Conservation (phyloP, 495 filamentous ascomycete species). For the Talaromyces borbonicus region DNA sequence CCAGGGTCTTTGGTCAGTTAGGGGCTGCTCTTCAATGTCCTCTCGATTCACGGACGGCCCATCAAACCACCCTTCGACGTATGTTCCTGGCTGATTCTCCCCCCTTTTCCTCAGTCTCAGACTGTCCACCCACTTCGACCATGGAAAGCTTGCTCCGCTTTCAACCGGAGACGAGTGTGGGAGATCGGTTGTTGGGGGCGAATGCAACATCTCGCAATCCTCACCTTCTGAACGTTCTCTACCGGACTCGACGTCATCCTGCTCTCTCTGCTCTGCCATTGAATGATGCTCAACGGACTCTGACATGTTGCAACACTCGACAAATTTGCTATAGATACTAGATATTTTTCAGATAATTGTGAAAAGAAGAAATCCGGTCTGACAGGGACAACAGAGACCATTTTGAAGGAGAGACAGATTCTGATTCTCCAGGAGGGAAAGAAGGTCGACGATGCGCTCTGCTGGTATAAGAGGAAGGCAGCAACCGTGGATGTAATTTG, state of each 20-base stretch:
- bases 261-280: background rate
- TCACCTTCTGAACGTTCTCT: background rate
- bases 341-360: slow-evolving; percentile 2
- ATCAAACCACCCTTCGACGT: slow-evolving; percentile 37
- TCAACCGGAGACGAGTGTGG: background rate
- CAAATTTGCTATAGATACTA: slow-evolving; percentile 2
- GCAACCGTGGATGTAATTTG: no score
- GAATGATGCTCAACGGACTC: background rate
- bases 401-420: background rate
- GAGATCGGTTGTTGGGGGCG: background rate
- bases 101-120: slow-evolving; percentile 33
- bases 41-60: slow-evolving; percentile 24
- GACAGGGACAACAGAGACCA: background rate
- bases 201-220: background rate
- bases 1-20: slow-evolving; percentile 27
- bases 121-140: slow-evolving; percentile 47
- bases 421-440: no score
- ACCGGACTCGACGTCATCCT: background rate
- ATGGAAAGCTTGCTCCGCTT: slow-evolving; percentile 17
- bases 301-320: background rate
- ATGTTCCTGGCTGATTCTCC: slow-evolving; percentile 15
- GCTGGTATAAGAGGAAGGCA: no score
- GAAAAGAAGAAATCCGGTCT: background rate
- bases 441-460: no score
- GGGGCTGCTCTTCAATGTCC: slow-evolving; percentile 7